These are phyloP conservation scores for Epichloe amarillans DNA, from an alignment of 2,329 filamentous ascomycete species.

Conservation along the genomic window DNA sequence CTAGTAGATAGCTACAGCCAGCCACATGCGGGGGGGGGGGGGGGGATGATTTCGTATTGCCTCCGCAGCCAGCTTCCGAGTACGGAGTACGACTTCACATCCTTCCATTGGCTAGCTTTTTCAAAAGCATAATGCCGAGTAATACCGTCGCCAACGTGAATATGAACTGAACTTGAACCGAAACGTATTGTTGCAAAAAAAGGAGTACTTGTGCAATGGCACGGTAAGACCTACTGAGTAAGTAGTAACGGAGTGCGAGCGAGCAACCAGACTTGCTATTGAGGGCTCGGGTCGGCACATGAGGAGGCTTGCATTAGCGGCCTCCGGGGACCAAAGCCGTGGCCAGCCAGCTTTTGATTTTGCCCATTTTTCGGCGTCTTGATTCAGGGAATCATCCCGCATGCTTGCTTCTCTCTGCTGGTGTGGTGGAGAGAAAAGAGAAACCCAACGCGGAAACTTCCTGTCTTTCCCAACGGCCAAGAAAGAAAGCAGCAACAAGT, in stretches of 20 bases:
- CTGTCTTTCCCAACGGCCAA: too few species aligned
- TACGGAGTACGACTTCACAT: neutral
- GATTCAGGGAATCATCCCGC: too few species aligned
- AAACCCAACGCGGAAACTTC: too few species aligned
- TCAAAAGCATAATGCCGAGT: neutral
- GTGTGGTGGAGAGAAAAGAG: too few species aligned
- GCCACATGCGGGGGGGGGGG: neutral
- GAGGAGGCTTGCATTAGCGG: conserved; percentile 9
- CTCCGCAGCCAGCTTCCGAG: neutral
- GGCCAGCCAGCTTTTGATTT: too few species aligned
- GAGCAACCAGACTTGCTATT: neutral
- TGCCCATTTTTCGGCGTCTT: too few species aligned
- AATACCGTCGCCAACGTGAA: neutral
- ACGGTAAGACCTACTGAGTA: too few species aligned
- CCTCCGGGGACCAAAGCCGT: neutral
- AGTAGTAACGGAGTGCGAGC: neutral
- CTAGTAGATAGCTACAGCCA: conserved; percentile 1
- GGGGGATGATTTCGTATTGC: neutral
- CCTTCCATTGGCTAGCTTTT: neutral
- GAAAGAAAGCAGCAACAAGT: too few species aligned
- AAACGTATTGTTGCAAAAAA: neutral
- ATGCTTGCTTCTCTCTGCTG: too few species aligned
- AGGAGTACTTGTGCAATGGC: neutral
- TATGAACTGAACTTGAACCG: neutral
- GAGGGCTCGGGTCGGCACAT: conserved; percentile 4